Evolutionary conservation across 345 rosid species (phyloP).

Genomic region (thale cress (Arabidopsis thaliana)): TAIR10.1 NC_003074.8:4001001-4001500

Average conservation of each 20-base stretch:
- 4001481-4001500: constrained; percentile 7
- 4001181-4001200: constrained; percentile 91
- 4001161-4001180: constrained; percentile 78
- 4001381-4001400: constrained; percentile 70
- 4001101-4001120: constrained; percentile 28
- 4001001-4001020: constrained; percentile 13
- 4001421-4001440: constrained; percentile 33
- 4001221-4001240: constrained; percentile 73
- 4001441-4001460: constrained; percentile 24
- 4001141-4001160: constrained; percentile 60
- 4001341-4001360: constrained; percentile 94
- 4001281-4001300: constrained; percentile 91
- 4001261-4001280: constrained; percentile 89
- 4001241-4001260: constrained; percentile 87
- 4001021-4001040: constrained; percentile 18
- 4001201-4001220: constrained; percentile 80
- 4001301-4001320: constrained; percentile 92
- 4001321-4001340: constrained; percentile 93
- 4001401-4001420: constrained; percentile 56
- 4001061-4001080: constrained; percentile 32
- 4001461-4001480: constrained; percentile 16
- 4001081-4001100: constrained; percentile 19
- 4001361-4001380: constrained; percentile 90
- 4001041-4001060: constrained; percentile 16
- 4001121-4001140: constrained; percentile 19